phyloP scores from a whole-genome alignment of 495 filamentous ascomycete genomes.

The Mytilinidion resinicola region DNA sequence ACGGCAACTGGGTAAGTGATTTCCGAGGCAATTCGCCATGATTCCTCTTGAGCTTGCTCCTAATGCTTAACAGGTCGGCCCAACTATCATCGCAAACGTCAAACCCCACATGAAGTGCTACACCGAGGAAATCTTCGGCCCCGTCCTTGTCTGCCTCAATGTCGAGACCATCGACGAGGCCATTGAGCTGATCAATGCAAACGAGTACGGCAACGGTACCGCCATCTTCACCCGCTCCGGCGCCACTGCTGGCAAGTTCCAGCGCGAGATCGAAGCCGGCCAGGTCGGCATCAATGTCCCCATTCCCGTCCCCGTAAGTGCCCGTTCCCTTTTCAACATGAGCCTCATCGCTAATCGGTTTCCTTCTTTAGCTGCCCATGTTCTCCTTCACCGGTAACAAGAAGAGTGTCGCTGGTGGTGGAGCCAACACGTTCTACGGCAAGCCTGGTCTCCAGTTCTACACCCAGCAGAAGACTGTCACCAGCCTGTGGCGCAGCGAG shows the following conservation, averaged over 20 bases:
- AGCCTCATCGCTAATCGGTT: background rate
- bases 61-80: constrained; percentile 52
- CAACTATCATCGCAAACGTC: constrained; percentile 92
- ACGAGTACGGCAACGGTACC: constrained; percentile 66
- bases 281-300: constrained; percentile 72
- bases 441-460: constrained; percentile 89
- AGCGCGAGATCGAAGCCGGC: constrained; percentile 69
- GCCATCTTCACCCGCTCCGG: constrained; percentile 63
- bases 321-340: constrained; percentile 38
- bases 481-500: constrained; percentile 79
- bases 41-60: background rate
- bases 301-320: constrained; percentile 58
- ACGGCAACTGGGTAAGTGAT: constrained; percentile 80
- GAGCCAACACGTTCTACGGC: constrained; percentile 92
- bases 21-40: background rate
- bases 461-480: constrained; percentile 96
- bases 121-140: constrained; percentile 94
- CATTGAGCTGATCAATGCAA: constrained; percentile 58
- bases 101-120: constrained; percentile 92
- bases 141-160: constrained; percentile 81
- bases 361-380: constrained; percentile 51
- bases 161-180: constrained; percentile 77
- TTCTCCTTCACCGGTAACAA: constrained; percentile 99
- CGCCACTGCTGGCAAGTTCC: constrained; percentile 56
- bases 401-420: constrained; percentile 88